phyloP scores from a whole-genome alignment of 2,329 filamentous ascomycete species.

The Clarireedia paspali region DNA sequence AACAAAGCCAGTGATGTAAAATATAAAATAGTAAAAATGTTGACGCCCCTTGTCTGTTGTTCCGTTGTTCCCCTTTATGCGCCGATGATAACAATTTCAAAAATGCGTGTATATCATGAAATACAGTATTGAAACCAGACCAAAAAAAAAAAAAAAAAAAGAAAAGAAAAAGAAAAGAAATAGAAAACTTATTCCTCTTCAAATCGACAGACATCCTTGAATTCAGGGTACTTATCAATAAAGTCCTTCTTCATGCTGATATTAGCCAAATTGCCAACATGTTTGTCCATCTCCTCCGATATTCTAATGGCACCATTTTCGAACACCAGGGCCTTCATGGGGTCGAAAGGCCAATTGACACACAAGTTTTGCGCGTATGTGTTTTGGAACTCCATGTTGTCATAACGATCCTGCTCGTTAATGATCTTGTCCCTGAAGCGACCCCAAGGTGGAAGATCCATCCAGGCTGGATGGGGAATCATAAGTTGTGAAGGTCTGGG shows the following conservation, averaged over 20 bases:
- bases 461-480: slow-evolving; percentile 29
- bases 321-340: slow-evolving; percentile 22
- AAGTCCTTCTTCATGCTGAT: slow-evolving; percentile 28
- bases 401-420: slow-evolving; percentile 31
- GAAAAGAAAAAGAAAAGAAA: no score
- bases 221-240: slow-evolving; percentile 26
- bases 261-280: slow-evolving; percentile 20
- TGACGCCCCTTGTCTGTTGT: no score
- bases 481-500: slow-evolving; percentile 24
- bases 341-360: slow-evolving; percentile 24
- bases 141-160: no score
- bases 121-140: no score
- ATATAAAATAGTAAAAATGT: no score
- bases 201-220: slow-evolving; percentile 24
- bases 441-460: slow-evolving; percentile 29
- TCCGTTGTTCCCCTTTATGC: no score
- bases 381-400: slow-evolving; percentile 30
- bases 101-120: no score
- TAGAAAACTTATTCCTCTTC: slow-evolving; percentile 14
- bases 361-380: slow-evolving; percentile 22
- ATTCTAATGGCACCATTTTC: slow-evolving; percentile 22
- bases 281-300: slow-evolving; percentile 19
- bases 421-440: slow-evolving; percentile 31
- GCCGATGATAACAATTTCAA: no score
- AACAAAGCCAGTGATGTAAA: no score